These are phyloP conservation scores for Parmelia sp. DNA, from an alignment of 495 filamentous ascomycete species.

Conservation along the genomic window DNA sequence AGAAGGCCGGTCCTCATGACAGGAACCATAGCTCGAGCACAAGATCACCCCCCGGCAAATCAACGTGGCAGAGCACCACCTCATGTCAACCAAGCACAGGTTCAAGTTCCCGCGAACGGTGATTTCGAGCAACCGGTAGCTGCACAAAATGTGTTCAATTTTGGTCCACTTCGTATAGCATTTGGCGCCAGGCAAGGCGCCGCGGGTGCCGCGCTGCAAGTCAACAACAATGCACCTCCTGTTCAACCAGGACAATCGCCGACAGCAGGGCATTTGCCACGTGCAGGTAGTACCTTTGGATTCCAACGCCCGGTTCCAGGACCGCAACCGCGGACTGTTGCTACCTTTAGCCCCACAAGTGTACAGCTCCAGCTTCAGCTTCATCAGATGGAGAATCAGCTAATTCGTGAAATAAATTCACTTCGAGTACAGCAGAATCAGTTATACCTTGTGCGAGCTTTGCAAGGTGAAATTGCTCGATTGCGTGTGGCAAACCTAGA, in stretches of 20 bases:
- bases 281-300: conserved; percentile 31
- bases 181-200: conserved; percentile 53
- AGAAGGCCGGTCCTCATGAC: conserved; percentile 64
- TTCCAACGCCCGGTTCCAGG: conserved; percentile 37
- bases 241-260: conserved; percentile 38
- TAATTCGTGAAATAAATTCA: conserved; percentile 56
- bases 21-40: conserved; percentile 27
- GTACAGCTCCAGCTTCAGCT: conserved; percentile 54
- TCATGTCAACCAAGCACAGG: conserved; percentile 30
- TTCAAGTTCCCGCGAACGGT: conserved; percentile 17
- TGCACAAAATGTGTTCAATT: conserved; percentile 44
- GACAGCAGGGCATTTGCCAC: background rate
- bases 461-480: conserved; percentile 58
- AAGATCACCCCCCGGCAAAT: conserved; percentile 28
- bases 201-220: conserved; percentile 47
- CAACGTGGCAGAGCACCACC: conserved; percentile 32
- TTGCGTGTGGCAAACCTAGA: conserved; percentile 42
- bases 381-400: conserved; percentile 56
- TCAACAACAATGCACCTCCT: conserved; percentile 36
- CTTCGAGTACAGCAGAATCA: conserved; percentile 52
- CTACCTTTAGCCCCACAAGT: conserved; percentile 20
- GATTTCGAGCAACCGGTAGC: conserved; percentile 18
- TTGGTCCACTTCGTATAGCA: conserved; percentile 53
- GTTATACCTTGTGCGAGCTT: conserved; percentile 46
- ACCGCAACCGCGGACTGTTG: conserved; percentile 20